Conservation (phyloP, 371 early-diverging fungal genomes). For the Conidiobolus incongruus region DNA sequence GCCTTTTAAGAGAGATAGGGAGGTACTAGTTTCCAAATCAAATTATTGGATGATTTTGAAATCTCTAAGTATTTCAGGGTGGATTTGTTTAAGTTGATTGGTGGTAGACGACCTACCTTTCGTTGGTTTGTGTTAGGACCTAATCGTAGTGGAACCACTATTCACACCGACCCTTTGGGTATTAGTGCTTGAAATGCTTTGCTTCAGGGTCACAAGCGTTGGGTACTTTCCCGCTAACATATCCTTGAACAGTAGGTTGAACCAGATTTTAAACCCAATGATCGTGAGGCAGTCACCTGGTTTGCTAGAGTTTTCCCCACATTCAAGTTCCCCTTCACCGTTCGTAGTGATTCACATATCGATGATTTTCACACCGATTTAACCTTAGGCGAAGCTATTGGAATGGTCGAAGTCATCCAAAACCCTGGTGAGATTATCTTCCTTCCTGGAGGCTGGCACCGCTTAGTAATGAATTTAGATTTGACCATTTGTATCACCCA, state of each 20-base stretch:
- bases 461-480: constrained; percentile 64
- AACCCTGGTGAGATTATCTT: constrained; percentile 60
- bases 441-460: constrained; percentile 70
- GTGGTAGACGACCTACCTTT: constrained; percentile 34
- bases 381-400: constrained; percentile 21
- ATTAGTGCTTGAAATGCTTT: constrained; percentile 47
- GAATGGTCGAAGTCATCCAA: constrained; percentile 52
- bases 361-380: constrained; percentile 6
- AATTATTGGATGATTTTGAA: constrained; percentile 33
- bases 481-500: constrained; percentile 63
- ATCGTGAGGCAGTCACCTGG: constrained; percentile 61
- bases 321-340: constrained; percentile 9
- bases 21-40: constrained; percentile 6
- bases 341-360: constrained; percentile 9
- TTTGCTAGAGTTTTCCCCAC: constrained; percentile 45
- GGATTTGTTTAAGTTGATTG: constrained; percentile 45
- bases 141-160: constrained; percentile 28
- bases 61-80: constrained; percentile 51
- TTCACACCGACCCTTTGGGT: constrained; percentile 10
- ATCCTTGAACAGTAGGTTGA: constrained; percentile 24
- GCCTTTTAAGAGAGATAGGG: too few species aligned
- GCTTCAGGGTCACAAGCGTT: constrained; percentile 32
- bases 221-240: constrained; percentile 47
- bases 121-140: constrained; percentile 44
- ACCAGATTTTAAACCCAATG: constrained; percentile 32